phyloP scores from a whole-genome alignment of 768 basidiomycete genomes.

The Trametes elegans region DNA sequence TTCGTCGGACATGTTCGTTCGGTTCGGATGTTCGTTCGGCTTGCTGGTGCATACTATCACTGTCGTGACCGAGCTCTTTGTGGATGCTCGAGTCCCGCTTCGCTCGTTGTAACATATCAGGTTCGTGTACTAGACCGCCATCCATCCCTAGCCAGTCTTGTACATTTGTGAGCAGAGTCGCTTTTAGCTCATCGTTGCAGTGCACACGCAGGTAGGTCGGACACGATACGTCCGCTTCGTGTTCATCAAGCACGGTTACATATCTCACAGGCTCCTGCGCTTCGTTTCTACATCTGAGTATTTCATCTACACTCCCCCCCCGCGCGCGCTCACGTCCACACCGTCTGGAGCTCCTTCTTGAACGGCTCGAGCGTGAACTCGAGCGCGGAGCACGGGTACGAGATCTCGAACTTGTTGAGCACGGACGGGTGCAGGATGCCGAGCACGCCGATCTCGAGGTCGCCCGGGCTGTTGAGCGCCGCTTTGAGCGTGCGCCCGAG shows the following conservation, averaged over 20 bases:
- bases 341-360: slow-evolving; percentile 50
- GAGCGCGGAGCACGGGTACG: slow-evolving; percentile 90
- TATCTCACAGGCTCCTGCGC: slow-evolving; percentile 1
- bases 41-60: background rate
- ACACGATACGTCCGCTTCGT: background rate
- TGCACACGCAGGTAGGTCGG: background rate
- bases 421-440: slow-evolving; percentile 94
- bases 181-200: background rate
- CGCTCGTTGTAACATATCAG: slow-evolving; percentile 12
- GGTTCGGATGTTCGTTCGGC: background rate
- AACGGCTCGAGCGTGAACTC: slow-evolving; percentile 97
- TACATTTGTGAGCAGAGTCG: background rate
- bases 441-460: slow-evolving; percentile 81
- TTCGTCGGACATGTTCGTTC: background rate
- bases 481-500: slow-evolving; percentile 47
- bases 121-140: slow-evolving; percentile 3
- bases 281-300: background rate
- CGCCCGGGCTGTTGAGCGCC: slow-evolving; percentile 43
- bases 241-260: slow-evolving; percentile 1
- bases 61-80: background rate
- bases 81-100: background rate
- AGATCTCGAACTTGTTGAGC: slow-evolving; percentile 89
- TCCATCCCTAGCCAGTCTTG: background rate
- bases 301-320: background rate
- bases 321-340: slow-evolving; percentile 11